These are phyloP conservation scores for Phialocephala subalpina DNA, from an alignment of 2,329 filamentous ascomycete species.

Conservation along the genomic window DNA sequence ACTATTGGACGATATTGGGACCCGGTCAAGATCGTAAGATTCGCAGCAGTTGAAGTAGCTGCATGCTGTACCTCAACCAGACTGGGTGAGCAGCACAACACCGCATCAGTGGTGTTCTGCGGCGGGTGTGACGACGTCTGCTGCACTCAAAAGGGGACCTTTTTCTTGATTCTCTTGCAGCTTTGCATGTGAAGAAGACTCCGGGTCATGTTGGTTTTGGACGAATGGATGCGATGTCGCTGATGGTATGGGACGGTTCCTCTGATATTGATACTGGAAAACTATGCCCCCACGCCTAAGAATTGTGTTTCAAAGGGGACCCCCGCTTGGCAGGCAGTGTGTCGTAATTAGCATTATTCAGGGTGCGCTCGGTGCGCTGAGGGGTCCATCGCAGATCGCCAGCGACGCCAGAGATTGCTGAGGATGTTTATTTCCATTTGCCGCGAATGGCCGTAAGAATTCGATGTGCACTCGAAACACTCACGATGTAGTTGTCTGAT, in stretches of 20 bases:
- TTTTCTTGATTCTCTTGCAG: neutral
- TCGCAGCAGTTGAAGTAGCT: neutral
- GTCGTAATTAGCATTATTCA: constrained; percentile 8
- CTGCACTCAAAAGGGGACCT: neutral
- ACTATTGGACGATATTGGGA: constrained; percentile 26
- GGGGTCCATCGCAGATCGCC: neutral
- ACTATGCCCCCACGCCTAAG: constrained; percentile 27
- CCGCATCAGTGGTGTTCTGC: neutral
- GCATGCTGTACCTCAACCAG: neutral
- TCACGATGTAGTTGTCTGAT: neutral
- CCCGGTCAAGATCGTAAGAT: constrained; percentile 7
- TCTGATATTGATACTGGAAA: constrained; percentile 3
- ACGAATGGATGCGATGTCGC: neutral
- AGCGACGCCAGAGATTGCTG: constrained; percentile 12
- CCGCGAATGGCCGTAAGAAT: constrained; percentile 19
- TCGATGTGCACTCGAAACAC: neutral
- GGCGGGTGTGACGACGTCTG: neutral
- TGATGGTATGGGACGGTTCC: neutral
- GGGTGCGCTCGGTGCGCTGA: constrained; percentile 15
- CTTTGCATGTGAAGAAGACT: constrained; percentile 8
- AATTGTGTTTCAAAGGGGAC: constrained; percentile 29
- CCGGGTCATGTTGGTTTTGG: neutral
- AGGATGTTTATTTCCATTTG: constrained; percentile 10
- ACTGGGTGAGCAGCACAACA: constrained; percentile 1
- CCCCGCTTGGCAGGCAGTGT: constrained; percentile 24